Evolutionary conservation across 2,329 filamentous ascomycete genomes (phyloP).

Genomic region (Aspergillus cejpii): DNA sequence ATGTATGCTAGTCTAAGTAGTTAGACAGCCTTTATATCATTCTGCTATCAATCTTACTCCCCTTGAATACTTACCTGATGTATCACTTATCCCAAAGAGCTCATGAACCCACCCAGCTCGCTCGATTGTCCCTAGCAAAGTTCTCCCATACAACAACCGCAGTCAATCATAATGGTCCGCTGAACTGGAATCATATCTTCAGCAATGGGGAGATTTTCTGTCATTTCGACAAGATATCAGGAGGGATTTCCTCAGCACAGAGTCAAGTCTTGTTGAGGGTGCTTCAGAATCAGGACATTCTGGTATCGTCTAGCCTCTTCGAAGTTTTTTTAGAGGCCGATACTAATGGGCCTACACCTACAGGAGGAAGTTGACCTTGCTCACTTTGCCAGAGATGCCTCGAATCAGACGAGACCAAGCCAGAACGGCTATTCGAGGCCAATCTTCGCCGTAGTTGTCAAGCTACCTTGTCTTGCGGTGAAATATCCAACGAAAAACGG

Average conservation of each 20-base stretch:
- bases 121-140: slow-evolving; percentile 33
- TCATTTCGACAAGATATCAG: slow-evolving; percentile 29
- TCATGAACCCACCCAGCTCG: slow-evolving; percentile 11
- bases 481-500: slow-evolving; percentile 34
- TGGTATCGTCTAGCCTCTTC: slow-evolving; percentile 27
- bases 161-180: slow-evolving; percentile 31
- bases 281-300: slow-evolving; percentile 27
- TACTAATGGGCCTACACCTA: not conserved
- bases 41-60: not conserved
- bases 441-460: slow-evolving; percentile 39
- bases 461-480: slow-evolving; percentile 42
- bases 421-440: slow-evolving; percentile 23
- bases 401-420: slow-evolving; percentile 11
- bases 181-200: slow-evolving; percentile 42
- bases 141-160: slow-evolving; percentile 42
- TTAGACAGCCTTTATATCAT: not conserved
- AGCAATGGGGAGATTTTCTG: slow-evolving; percentile 33
- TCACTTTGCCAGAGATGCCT: slow-evolving; percentile 25
- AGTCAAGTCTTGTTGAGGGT: slow-evolving; percentile 30
- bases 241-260: slow-evolving; percentile 3
- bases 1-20: no score
- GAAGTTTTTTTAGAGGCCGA: not conserved
- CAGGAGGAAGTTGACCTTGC: slow-evolving; percentile 41
- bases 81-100: slow-evolving; percentile 7
- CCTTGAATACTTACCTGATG: slow-evolving; percentile 6